phyloP scores from a whole-genome alignment of 805 yeast genomes.

The Candida pseudoglaebosa region DNA sequence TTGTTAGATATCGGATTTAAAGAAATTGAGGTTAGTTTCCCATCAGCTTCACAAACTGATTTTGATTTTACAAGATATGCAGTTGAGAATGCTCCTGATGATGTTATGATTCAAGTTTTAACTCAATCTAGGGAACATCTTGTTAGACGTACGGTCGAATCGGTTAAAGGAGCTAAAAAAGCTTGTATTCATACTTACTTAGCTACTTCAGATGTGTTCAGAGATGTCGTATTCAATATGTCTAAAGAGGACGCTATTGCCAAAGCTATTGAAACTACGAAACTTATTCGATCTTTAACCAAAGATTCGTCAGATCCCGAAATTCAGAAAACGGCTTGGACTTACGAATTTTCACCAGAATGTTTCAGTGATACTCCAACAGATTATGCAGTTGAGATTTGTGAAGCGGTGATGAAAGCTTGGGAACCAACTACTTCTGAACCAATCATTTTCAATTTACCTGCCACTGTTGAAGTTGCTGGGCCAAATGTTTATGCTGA shows the following conservation, averaged over 20 bases:
- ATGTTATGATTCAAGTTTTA: conserved; percentile 67
- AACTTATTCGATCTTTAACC: conserved; percentile 62
- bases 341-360: conserved; percentile 75
- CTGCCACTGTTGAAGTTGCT: conserved; percentile 78
- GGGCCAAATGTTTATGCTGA: conserved; percentile 76
- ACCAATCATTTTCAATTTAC: conserved; percentile 74
- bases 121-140: conserved; percentile 76
- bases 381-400: conserved; percentile 69
- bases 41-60: conserved; percentile 79
- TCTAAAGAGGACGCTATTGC: conserved; percentile 61
- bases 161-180: conserved; percentile 66
- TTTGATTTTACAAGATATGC: conserved; percentile 79
- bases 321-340: conserved; percentile 62
- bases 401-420: conserved; percentile 74
- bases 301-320: conserved; percentile 67
- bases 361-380: conserved; percentile 72
- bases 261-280: conserved; percentile 69
- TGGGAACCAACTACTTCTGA: conserved; percentile 77
- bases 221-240: conserved; percentile 75
- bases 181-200: conserved; percentile 71
- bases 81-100: conserved; percentile 73
- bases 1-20: conserved; percentile 70
- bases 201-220: conserved; percentile 72
- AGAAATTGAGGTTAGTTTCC: conserved; percentile 78
- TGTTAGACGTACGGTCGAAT: conserved; percentile 69